Base-by-base conservation (phyloP, 371 early-diverging fungal genomes). In the Quaeritorhiza haematococci region DNA sequence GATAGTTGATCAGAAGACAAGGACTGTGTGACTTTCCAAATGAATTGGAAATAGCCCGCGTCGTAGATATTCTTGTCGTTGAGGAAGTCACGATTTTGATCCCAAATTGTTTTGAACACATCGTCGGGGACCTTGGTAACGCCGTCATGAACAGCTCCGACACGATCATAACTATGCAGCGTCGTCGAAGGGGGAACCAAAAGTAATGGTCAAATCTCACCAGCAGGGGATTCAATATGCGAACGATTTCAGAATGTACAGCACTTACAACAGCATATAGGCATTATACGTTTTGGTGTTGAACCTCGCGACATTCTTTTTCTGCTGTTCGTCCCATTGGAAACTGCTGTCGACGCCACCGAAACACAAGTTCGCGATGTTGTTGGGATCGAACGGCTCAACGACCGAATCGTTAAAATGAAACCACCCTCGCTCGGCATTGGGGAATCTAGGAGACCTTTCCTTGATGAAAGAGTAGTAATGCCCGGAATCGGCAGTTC, bases 401-500 rank as follows among this genome's bases (percentile, higher is more conserved):
- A 79, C 80, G 15, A 52, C 69, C 0, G 79, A 73, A 52, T 79
- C 79, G 53, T 79, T 79, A 56, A 79, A 79, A 34, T 76, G 72
- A 27, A 69, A 78, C 79, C 79, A 79, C 3, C 57, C 33, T 4
- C 53, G 45, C 19, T 42, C 49, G 19, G 34, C 41, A 1, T 44
- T 56, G 15, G 33, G 17, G 28, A 2, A 26, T 19, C 27, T 42
- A 1, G 47, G 13, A 8, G 43, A 56, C 13, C 76, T 46, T 26
- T 80, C 80, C 29, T 67, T 67, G 54, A 79, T 79, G 45, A 67
- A 80, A 4, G 79, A 78, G 49, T 78, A 78, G 49, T 78, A 78
- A 43, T 78, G 79, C 2, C 79, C 79, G 19, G 79, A 74, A 46
- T 80, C 80, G 3, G 80, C 82, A 2, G 79, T 80, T n/a, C 79